Evolutionary conservation across 2,329 filamentous ascomycete genomes (phyloP).

Genomic region (Apiospora hydei): DNA sequence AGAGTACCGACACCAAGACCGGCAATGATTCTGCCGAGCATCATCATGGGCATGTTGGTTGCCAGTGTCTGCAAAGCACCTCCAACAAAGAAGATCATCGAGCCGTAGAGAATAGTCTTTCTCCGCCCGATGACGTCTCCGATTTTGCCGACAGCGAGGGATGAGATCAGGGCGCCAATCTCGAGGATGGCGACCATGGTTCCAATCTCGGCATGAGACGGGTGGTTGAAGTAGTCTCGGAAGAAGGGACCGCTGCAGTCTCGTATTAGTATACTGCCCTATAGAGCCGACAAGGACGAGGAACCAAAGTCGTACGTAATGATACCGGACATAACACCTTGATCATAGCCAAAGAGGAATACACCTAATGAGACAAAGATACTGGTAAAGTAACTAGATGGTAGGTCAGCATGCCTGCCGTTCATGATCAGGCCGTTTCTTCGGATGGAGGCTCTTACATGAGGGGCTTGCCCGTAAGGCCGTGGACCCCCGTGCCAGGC

Average conservation of each 20-base stretch:
- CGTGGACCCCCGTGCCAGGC: conserved; percentile 82
- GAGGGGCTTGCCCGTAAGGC: conserved; percentile 93
- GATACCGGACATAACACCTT: conserved; percentile 84
- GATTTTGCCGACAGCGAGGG: conserved; percentile 82
- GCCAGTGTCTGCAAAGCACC: conserved; percentile 86
- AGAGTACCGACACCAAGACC: conserved; percentile 88
- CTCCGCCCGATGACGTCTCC: conserved; percentile 92
- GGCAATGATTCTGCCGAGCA: conserved; percentile 80
- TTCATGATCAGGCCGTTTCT: neutral
- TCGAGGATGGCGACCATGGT: conserved; percentile 99
- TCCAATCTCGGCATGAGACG: conserved; percentile 84
- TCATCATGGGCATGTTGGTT: conserved; percentile 88
- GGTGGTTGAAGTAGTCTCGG: conserved; percentile 90
- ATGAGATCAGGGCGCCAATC: conserved; percentile 90
- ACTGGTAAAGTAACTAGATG: conserved; percentile 86
- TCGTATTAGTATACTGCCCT: conserved; percentile 7
- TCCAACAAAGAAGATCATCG: conserved; percentile 84
- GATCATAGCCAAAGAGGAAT: conserved; percentile 89
- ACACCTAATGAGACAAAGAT: conserved; percentile 88
- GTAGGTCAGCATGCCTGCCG: conserved; percentile 30
- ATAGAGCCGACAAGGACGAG: neutral
- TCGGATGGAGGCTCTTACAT: conserved; percentile 63
- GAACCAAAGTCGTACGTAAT: conserved; percentile 61
- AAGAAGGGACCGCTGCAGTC: conserved; percentile 78
- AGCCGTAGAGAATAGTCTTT: conserved; percentile 91